Evolutionary conservation across 1,284 basidiomycete genomes (phyloP).

Genomic region (Trametes polyzona): DNA sequence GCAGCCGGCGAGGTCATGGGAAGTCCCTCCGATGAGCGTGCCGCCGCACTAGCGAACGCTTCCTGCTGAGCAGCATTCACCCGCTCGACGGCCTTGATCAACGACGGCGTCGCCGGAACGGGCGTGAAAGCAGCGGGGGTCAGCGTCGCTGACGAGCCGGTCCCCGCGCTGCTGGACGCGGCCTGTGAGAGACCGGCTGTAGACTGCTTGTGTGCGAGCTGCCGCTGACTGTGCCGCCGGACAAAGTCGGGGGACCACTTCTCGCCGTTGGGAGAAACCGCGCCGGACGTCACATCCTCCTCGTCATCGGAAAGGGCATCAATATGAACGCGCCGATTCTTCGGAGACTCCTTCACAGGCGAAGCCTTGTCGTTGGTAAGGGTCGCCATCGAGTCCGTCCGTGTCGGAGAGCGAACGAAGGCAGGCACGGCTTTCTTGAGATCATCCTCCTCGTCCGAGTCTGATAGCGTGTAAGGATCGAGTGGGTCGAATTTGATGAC

Average conservation of each 20-base stretch:
- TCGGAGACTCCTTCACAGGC: background rate
- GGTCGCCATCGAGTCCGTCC: constrained; percentile 23
- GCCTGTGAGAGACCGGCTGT: constrained; percentile 16
- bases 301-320: constrained; percentile 20
- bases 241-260: constrained; percentile 42
- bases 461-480: constrained; percentile 39
- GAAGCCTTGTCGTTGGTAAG: constrained; percentile 17
- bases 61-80: constrained; percentile 57
- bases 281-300: constrained; percentile 14
- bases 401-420: constrained; percentile 18
- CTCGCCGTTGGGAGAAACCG: constrained; percentile 19
- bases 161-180: constrained; percentile 5
- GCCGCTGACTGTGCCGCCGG: constrained; percentile 26
- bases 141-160: constrained; percentile 13
- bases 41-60: constrained; percentile 39
- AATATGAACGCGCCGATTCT: background rate
- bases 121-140: constrained; percentile 36
- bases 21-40: constrained; percentile 15
- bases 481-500: constrained; percentile 54
- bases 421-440: constrained; percentile 17
- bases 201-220: constrained; percentile 15
- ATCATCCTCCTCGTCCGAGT: constrained; percentile 38
- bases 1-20: constrained; percentile 17
- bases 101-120: constrained; percentile 63
- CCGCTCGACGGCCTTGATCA: constrained; percentile 61